phyloP scores from a whole-genome alignment of 306 rosid species.

The Castanospermum australe region DNA sequence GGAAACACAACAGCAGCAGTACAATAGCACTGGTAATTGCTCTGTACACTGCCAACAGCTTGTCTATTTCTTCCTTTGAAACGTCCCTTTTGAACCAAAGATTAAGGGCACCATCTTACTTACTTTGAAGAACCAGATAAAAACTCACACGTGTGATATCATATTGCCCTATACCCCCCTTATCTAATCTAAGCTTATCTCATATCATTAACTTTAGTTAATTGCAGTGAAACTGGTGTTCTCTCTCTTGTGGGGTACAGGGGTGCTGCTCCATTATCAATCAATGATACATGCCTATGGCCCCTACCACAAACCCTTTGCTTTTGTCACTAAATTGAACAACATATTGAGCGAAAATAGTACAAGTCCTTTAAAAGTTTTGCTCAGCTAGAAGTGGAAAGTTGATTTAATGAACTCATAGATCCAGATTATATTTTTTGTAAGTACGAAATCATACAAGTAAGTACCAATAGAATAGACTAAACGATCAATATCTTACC shows the following conservation, averaged over 20 bases:
- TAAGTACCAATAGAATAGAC: background rate
- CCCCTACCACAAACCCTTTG: background rate
- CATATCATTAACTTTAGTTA: conserved; percentile 16
- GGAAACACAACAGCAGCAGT: conserved; percentile 18
- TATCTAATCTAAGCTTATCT: background rate
- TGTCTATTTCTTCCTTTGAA: conserved; percentile 58
- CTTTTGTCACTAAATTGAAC: conserved; percentile 19
- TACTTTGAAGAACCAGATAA: conserved; percentile 10
- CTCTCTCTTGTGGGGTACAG: background rate
- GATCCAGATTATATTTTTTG: background rate
- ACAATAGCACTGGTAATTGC: conserved; percentile 37
- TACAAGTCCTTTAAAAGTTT: background rate
- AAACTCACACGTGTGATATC: conserved; percentile 22
- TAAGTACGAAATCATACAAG: background rate
- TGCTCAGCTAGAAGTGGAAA: conserved; percentile 1
- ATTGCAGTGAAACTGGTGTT: conserved; percentile 6
- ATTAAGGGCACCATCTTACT: background rate
- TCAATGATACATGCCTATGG: background rate
- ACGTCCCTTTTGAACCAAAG: conserved; percentile 56
- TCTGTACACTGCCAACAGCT: conserved; percentile 47
- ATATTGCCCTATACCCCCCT: background rate
- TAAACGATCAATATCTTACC: background rate
- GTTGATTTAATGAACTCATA: background rate
- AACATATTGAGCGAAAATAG: background rate
- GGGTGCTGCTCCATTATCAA: conserved; percentile 2